Conservation (phyloP, 192 early-diverging fungal species). For the Podila epicladia region DNA sequence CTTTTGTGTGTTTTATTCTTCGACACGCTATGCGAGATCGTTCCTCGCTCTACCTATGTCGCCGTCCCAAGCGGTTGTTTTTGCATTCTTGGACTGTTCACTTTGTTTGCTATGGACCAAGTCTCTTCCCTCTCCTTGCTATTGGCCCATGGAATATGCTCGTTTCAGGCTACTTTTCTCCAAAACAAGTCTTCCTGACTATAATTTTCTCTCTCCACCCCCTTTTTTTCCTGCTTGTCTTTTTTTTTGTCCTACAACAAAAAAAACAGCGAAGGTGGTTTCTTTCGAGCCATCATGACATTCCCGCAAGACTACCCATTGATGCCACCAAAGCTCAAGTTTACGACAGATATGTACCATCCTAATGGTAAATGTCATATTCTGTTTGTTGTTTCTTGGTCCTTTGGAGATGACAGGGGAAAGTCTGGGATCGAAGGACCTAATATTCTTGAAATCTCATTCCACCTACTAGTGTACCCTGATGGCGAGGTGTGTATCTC, state of each 20-base stretch:
- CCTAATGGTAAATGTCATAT: slow-evolving; percentile 74
- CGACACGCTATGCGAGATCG: not conserved
- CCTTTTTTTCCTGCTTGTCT: no score
- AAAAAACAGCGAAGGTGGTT: slow-evolving; percentile 84
- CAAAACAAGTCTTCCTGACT: slow-evolving; percentile 6
- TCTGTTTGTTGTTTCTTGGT: not conserved
- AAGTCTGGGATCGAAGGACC: no score
- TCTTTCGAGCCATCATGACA: slow-evolving; percentile 85
- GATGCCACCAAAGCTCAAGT: slow-evolving; percentile 90
- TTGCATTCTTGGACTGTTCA: no score
- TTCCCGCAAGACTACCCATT: slow-evolving; percentile 86
- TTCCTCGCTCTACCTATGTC: not conserved
- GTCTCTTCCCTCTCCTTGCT: no score
- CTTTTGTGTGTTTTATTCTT: not conserved
- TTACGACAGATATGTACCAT: slow-evolving; percentile 91
- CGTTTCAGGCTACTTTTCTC: not conserved
- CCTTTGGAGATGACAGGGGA: slow-evolving; percentile 1
- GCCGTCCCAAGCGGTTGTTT: no score
- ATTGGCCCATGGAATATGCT: no score
- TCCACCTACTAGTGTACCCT: slow-evolving; percentile 69
- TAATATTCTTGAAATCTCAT: not conserved
- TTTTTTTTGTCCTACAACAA: no score
- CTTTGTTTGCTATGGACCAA: no score
- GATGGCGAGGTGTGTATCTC: slow-evolving; percentile 96
- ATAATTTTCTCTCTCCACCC: slow-evolving; percentile 1